Conservation (phyloP, 495 filamentous ascomycete species). For the Achaetomiella virescens region DNA sequence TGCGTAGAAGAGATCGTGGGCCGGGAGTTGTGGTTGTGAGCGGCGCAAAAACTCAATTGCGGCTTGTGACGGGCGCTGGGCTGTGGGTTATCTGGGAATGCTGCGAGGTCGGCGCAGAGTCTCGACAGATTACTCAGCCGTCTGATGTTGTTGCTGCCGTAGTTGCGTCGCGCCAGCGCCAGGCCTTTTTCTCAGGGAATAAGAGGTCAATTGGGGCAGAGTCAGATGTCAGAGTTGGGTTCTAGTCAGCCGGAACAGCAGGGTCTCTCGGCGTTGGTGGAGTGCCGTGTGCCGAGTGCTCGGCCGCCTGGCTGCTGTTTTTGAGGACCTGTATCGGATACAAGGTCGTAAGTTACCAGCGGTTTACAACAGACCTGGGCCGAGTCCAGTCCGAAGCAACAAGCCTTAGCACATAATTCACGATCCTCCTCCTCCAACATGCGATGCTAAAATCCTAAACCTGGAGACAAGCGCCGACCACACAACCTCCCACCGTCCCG, state of each 20-base stretch:
- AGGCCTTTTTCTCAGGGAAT: not conserved
- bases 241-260: constrained; percentile 1
- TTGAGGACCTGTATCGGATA: no score
- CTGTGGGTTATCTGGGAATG: no score
- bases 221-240: constrained; percentile 4
- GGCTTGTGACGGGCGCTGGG: not conserved
- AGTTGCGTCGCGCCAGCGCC: not conserved
- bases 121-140: constrained; percentile 1
- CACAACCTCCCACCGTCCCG: no score
- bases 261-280: constrained; percentile 5
- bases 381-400: no score
- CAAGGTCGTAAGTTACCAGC: no score
- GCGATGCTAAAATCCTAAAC: no score
- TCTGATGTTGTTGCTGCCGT: not conserved
- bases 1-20: not conserved
- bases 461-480: not conserved
- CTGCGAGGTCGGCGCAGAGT: not conserved
- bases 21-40: not conserved
- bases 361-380: no score
- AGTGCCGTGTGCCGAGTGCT: constrained; percentile 13
- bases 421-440: no score
- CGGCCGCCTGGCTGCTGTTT: not conserved
- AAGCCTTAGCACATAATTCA: no score
- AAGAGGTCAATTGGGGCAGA: not conserved
- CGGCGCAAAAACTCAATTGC: not conserved